These are phyloP conservation scores for Fusarium heterosporum DNA, from an alignment of 2,329 filamentous ascomycete genomes.

Conservation along the genomic window DNA sequence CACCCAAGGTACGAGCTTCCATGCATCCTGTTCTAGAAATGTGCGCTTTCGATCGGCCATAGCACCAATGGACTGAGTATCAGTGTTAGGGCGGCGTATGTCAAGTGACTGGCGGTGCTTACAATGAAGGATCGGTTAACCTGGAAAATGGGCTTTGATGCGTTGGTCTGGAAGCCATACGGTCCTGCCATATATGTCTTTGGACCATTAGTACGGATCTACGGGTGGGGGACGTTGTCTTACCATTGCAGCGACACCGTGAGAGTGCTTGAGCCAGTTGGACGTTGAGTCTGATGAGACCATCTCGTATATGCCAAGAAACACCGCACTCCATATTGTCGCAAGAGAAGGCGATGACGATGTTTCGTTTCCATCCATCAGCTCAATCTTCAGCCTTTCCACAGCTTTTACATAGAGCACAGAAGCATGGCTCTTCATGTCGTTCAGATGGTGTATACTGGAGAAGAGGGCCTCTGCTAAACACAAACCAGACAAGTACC, in stretches of 20 bases:
- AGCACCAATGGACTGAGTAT: neutral
- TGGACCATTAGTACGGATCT: neutral
- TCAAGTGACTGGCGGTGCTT: accelerated
- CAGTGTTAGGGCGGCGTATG: neutral
- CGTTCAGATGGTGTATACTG: neutral
- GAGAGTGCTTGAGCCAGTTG: neutral
- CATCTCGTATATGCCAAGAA: conserved; percentile 13
- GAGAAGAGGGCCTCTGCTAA: conserved; percentile 5
- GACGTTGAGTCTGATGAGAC: neutral
- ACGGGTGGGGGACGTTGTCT: too few relatives aligned
- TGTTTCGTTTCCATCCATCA: neutral
- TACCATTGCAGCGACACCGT: neutral
- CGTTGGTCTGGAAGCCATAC: neutral
- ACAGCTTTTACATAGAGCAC: neutral
- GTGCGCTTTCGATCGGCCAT: conserved; percentile 2
- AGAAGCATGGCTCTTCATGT: neutral
- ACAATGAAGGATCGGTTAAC: conserved; percentile 7
- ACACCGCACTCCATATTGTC: conserved; percentile 3
- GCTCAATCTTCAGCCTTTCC: neutral
- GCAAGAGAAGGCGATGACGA: neutral
- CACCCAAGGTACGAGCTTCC: conserved; percentile 2
- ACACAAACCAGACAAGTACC: neutral
- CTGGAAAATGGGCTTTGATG: neutral
- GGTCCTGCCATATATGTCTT: conserved; percentile 1
- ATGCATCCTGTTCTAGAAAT: neutral